phyloP scores from a whole-genome alignment of 2,329 filamentous ascomycete genomes.

The Tolypocladium ovalisporum region DNA sequence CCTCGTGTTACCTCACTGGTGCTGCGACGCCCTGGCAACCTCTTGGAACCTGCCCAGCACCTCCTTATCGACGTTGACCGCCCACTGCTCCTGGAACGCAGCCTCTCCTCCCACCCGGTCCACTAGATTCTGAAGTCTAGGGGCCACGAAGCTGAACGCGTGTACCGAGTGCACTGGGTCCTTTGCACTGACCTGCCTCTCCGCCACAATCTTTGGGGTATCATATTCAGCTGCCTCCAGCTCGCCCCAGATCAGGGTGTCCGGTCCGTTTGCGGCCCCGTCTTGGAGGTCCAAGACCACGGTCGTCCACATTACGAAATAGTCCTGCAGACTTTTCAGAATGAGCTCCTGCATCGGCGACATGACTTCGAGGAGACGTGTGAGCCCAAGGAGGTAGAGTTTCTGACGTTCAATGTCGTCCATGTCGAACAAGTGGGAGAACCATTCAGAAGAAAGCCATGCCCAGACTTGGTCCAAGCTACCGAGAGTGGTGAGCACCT shows the following conservation, averaged over 20 bases:
- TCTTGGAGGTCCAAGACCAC: conserved; percentile 57
- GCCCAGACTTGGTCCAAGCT: conserved; percentile 41
- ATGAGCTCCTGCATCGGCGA: conserved; percentile 46
- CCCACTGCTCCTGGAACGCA: conserved; percentile 56
- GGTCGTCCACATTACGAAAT: conserved; percentile 66
- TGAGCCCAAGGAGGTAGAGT: conserved; percentile 61
- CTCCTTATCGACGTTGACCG: conserved; percentile 64
- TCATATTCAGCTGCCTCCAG: conserved; percentile 39
- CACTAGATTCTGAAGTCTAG: conserved; percentile 49
- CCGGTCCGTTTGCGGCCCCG: conserved; percentile 38
- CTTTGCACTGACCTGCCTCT: conserved; percentile 38
- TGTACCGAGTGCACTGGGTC: conserved; percentile 61
- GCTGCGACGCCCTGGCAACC: conserved; percentile 12
- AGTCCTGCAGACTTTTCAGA: conserved; percentile 55
- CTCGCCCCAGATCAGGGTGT: conserved; percentile 38
- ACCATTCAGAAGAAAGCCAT: conserved; percentile 55
- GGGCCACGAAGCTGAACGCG: conserved; percentile 51
- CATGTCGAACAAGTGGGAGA: conserved; percentile 57
- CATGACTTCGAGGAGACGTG: conserved; percentile 56
- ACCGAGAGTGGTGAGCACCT: conserved; percentile 38
- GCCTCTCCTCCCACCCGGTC: conserved; percentile 51
- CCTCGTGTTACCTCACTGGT: neutral
- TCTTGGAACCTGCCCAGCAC: conserved; percentile 52
- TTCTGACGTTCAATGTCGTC: conserved; percentile 57
- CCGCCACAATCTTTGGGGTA: conserved; percentile 42